These are phyloP conservation scores for Botrytis tulipae DNA, from an alignment of 2,329 filamentous ascomycete genomes.

Conservation along the genomic window DNA sequence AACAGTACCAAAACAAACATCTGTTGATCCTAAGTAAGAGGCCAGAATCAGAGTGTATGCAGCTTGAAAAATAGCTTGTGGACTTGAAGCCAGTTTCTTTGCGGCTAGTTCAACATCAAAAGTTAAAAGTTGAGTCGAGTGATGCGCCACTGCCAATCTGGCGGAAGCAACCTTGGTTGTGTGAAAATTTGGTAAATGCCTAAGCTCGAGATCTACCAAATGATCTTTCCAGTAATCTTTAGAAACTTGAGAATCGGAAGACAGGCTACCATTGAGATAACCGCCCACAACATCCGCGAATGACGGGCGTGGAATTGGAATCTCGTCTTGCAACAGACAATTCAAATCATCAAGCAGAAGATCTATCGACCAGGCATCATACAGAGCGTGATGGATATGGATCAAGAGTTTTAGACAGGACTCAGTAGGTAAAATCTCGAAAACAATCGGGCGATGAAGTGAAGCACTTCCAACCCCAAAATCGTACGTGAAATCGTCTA, in stretches of 20 bases:
- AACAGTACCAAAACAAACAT: conserved; percentile 75
- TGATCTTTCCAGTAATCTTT: conserved; percentile 69
- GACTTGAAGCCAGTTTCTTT: conserved; percentile 42
- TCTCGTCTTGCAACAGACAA: conserved; percentile 38
- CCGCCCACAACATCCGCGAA: conserved; percentile 60
- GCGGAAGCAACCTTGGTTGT: conserved; percentile 37
- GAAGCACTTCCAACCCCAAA: conserved; percentile 43
- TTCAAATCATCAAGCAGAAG: conserved; percentile 68
- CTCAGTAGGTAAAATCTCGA: conserved; percentile 51
- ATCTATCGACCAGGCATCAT: conserved; percentile 92
- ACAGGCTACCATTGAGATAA: conserved; percentile 40
- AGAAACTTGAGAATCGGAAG: conserved; percentile 43
- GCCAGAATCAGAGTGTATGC: conserved; percentile 65
- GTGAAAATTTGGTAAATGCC: conserved; percentile 58
- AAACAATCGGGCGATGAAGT: conserved; percentile 52
- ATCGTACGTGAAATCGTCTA: conserved; percentile 43
- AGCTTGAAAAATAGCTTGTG: conserved; percentile 74
- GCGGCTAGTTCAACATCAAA: conserved; percentile 31
- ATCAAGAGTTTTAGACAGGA: conserved; percentile 38
- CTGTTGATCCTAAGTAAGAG: conserved; percentile 59
- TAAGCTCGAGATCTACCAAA: conserved; percentile 56
- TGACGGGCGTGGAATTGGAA: conserved; percentile 47
- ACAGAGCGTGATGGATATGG: conserved; percentile 76
- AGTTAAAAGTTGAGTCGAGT: conserved; percentile 38
- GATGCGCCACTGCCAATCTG: conserved; percentile 35